Evolutionary conservation across 2,329 filamentous ascomycete genomes (phyloP), one percentile per base, ranked within the genome.

Genomic region (Xylaria sp.): DNA sequence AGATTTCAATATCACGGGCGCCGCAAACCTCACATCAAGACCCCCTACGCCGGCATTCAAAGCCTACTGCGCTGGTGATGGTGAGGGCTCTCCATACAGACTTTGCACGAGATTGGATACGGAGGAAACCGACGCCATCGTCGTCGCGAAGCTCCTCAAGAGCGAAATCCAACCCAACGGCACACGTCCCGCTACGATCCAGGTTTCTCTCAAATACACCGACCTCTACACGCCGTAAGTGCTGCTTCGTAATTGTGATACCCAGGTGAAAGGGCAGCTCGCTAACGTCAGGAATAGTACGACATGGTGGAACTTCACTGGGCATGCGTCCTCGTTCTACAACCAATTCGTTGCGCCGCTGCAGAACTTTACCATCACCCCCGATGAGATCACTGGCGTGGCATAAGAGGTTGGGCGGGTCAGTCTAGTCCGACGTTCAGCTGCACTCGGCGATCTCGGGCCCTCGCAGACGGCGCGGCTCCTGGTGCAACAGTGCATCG

Each of bases 291-390:
- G 53, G 5, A 10, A 58, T 54, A 76, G 74, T 53, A 69, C 72
- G 17, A 76, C 74, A 6, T 78, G 74, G 73, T 79, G 76, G 76
- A 79, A 79, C 73, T 79, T 74, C 66, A 79, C 77, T 10, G 77
- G 77, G 44, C 70, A 75, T 60, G 75, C 74, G 31, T 68, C 70
- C 26, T 72, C 76, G 28, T 57, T 59, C 51, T 79, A 77, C 71
- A 77, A 77, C 73, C 69, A 76, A 59, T 70, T 73, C 57, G 48
- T 51, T 40, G 68, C 73, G 44, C 73, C 76, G 31, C 59, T 63
- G 9, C 66, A 74, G 68, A 75, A 74, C 68, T 79, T 79, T 59
- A 76, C 73, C 15, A 76, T 79, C 67, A 73, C 60, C 20, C 77
- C 77, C 31, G 70, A 74, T 63, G 73, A 74, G 64, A 64, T 79